These are phyloP conservation scores for Penicillium manginii DNA, from an alignment of 495 filamentous ascomycete species.

Conservation along the genomic window DNA sequence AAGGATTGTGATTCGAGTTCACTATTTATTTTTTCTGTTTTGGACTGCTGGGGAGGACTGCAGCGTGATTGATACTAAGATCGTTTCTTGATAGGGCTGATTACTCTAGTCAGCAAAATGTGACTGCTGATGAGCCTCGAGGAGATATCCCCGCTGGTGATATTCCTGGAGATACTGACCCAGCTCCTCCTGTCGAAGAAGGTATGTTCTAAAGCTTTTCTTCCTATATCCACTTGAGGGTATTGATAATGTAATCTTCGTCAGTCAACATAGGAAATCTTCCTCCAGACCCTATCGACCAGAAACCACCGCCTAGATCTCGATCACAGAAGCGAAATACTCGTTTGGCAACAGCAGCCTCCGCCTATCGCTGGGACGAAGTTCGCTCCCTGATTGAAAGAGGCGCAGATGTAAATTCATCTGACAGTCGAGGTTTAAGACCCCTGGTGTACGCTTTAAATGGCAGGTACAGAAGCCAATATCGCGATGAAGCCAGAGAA, in stretches of 20 bases:
- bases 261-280: not conserved
- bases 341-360: not conserved
- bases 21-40: too few relatives aligned
- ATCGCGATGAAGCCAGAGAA: not conserved
- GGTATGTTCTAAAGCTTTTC: not conserved
- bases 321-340: constrained; percentile 1
- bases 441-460: constrained; percentile 2
- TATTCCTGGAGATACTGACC: not conserved
- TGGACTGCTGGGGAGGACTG: too few relatives aligned
- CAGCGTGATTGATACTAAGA: not conserved
- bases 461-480: not conserved
- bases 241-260: too few relatives aligned
- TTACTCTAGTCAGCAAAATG: not conserved
- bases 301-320: not conserved
- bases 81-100: not conserved
- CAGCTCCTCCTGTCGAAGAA: not conserved
- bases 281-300: not conserved
- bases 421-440: not conserved
- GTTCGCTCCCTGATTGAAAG: not conserved
- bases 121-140: not conserved
- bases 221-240: not conserved
- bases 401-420: constrained; percentile 1
- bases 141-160: not conserved
- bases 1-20: too few relatives aligned
- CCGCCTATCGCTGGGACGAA: not conserved